These are phyloP conservation scores for Nitzschia palea DNA, from an alignment of 108 stramenopile species.

Conservation along the genomic window DNA sequence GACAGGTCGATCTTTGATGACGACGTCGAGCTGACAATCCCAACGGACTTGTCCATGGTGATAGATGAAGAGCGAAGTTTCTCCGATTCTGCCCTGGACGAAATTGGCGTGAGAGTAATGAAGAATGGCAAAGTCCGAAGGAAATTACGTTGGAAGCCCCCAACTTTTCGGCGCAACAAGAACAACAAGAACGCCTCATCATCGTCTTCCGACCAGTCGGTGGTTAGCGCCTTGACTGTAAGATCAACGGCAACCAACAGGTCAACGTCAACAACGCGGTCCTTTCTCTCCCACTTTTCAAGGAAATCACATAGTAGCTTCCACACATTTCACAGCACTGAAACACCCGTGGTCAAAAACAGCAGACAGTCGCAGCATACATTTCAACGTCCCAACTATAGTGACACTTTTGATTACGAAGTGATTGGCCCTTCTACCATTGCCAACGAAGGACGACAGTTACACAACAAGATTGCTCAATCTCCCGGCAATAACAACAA, in stretches of 20 bases:
- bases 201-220: slow-evolving; percentile 29
- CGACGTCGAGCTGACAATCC: slow-evolving; percentile 24
- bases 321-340: slow-evolving; percentile 46
- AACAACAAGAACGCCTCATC: slow-evolving; percentile 12
- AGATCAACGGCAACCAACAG: slow-evolving; percentile 19
- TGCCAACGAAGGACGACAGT: slow-evolving; percentile 19
- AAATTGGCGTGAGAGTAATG: slow-evolving; percentile 7
- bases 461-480: not conserved
- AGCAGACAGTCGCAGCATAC: slow-evolving; percentile 19
- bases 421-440: slow-evolving; percentile 7
- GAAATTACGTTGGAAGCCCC: slow-evolving; percentile 49
- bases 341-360: slow-evolving; percentile 34
- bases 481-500: not conserved
- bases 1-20: slow-evolving; percentile 43
- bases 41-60: not conserved
- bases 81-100: not conserved
- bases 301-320: slow-evolving; percentile 25
- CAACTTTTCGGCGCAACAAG: slow-evolving; percentile 20
- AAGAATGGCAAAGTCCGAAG: slow-evolving; percentile 49
- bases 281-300: slow-evolving; percentile 31
- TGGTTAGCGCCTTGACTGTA: slow-evolving; percentile 11
- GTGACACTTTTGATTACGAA: slow-evolving; percentile 28
- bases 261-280: slow-evolving; percentile 11
- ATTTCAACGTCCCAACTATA: slow-evolving; percentile 31
- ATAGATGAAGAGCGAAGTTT: slow-evolving; percentile 17